These are phyloP conservation scores for Fusarium sulawesiense DNA, from an alignment of 2,329 filamentous ascomycete genomes.

Conservation along the genomic window DNA sequence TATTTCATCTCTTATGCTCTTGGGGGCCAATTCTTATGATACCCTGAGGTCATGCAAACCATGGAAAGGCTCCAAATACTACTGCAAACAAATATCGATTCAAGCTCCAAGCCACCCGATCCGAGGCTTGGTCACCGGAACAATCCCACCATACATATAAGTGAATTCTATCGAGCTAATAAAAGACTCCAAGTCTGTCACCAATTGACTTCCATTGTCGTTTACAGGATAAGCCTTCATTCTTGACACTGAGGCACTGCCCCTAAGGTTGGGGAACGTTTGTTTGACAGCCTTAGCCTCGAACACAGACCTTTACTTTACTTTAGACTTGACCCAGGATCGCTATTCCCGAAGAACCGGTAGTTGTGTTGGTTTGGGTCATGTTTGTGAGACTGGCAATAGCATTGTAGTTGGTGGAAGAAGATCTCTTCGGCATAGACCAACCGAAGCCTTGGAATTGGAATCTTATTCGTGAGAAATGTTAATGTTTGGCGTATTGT, in stretches of 20 bases:
- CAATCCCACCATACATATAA: background rate
- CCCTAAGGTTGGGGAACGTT: background rate
- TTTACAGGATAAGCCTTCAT: constrained; percentile 21
- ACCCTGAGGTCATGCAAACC: too few relatives aligned
- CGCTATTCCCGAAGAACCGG: background rate
- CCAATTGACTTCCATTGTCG: constrained; percentile 1
- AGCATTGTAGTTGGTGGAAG: background rate
- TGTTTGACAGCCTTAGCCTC: background rate
- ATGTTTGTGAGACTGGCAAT: background rate
- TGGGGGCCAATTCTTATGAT: too few relatives aligned
- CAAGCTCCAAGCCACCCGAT: constrained; percentile 25
- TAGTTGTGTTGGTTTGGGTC: background rate
- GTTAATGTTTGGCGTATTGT: background rate
- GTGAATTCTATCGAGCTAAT: background rate
- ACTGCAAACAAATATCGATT: background rate
- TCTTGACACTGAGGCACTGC: constrained; percentile 1
- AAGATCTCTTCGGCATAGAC: background rate
- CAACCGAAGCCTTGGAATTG: background rate
- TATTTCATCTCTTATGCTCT: too few relatives aligned
- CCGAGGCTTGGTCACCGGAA: constrained; percentile 9
- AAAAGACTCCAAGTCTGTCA: background rate
- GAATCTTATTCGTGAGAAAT: background rate
- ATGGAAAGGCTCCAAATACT: background rate
- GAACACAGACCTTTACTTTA: background rate
- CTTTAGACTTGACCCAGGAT: background rate